Evolutionary conservation across 805 yeast species (phyloP).

Genomic region (Candida cerambycidarum): DNA sequence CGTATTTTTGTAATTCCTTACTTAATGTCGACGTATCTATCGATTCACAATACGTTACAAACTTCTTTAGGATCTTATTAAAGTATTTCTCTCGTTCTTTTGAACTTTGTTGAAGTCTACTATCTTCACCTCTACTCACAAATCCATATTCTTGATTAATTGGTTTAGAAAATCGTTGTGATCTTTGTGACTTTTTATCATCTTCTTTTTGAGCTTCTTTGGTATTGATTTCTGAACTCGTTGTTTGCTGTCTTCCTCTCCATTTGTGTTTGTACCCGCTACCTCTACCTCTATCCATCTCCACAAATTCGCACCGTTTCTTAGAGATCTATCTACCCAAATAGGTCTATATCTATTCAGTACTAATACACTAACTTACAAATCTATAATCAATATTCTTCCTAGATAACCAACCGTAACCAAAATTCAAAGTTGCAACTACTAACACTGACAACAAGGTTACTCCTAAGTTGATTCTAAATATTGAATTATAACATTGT

Average conservation of each 20-base stretch:
- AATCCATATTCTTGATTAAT: constrained; percentile 44
- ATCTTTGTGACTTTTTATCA: constrained; percentile 8
- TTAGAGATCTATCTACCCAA: too few species aligned
- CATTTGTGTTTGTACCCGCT: background rate
- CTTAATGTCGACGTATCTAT: constrained; percentile 8
- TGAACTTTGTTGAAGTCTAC: constrained; percentile 45
- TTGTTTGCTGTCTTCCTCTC: background rate
- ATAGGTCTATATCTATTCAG: too few species aligned
- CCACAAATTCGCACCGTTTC: background rate
- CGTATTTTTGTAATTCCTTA: constrained; percentile 4
- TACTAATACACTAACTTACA: too few species aligned
- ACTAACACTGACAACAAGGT: constrained; percentile 16
- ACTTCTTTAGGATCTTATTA: constrained; percentile 31
- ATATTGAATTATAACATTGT: constrained; percentile 47
- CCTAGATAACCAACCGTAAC: constrained; percentile 9
- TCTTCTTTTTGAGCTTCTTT: background rate
- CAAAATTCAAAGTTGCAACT: constrained; percentile 13
- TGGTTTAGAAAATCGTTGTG: constrained; percentile 10
- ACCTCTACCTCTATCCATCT: constrained; percentile 1
- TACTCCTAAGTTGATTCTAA: constrained; percentile 32
- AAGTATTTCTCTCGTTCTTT: constrained; percentile 43
- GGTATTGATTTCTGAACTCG: background rate
- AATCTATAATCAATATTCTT: too few species aligned
- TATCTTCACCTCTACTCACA: constrained; percentile 61
- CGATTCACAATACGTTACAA: constrained; percentile 27